Evolutionary conservation across 768 basidiomycete species (phyloP), one percentile per base, ranked within the genome.

Genomic region (Collybia sordida): DNA sequence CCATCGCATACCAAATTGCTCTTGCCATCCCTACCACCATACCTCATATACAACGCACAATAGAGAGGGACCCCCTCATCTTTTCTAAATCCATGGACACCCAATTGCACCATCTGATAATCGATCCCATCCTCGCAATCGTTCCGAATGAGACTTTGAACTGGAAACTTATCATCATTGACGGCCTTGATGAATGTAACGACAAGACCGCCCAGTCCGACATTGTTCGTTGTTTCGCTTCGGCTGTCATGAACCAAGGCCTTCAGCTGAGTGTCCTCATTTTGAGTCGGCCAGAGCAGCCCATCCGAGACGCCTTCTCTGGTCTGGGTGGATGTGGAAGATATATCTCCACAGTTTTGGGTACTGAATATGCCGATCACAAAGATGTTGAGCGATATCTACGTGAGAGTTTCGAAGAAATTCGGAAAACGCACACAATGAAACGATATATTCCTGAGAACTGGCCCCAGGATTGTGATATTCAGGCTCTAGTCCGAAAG

Each of bases 381-480:
- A 18, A 18, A 17, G 23, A 37, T 31, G 19, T 28, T n/a, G 18
- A 23, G n/a, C 3, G 6, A 4, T 45, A 36, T 9, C 52, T 53
- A 9, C 39, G 17, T 5, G 7, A 22, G 6, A 39, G 28, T 3
- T 52, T 47, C 22, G 6, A 18, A 15, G 15, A 14, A 17, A 47
- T 42, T 6, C 35, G 38, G n/a, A 15, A 25, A 15, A 37, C 17
- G 5, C 46, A 42, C 23, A 6, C 41, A 14, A 5, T 23, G 9
- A 6, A 21, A 19, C 6, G 15, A 1, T 19, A 27, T 28, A 39
- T 39, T 19, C 25, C 24, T 8, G 41, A 52, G 28, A 45, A 52
- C 9, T 67, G 64, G 66, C 66, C 66, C 2, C 3, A 42, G 3
- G n/a, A 43, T 0, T 41, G 47, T 3, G 39, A 49, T 1, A 44